Evolutionary conservation across 1,284 basidiomycete species (phyloP).

Genomic region (Coniferiporia weirii): DNA sequence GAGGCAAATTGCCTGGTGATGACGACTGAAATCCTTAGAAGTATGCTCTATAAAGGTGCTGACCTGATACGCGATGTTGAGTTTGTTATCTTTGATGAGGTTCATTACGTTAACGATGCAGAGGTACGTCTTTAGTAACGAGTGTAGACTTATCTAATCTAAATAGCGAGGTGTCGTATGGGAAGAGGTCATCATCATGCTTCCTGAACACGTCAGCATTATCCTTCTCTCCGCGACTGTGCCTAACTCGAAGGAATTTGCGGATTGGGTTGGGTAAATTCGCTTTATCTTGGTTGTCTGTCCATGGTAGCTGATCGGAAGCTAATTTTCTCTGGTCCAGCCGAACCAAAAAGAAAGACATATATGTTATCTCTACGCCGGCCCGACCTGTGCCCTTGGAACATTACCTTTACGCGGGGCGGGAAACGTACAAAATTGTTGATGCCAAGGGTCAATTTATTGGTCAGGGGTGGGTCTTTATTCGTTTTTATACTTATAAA

Average conservation of each 20-base stretch:
- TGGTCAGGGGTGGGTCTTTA: conserved; percentile 53
- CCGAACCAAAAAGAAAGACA: conserved; percentile 98
- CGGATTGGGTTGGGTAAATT: conserved; percentile 95
- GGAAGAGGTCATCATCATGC: conserved; percentile 99
- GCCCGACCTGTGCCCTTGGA: conserved; percentile 97
- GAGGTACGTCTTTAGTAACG: conserved; percentile 55
- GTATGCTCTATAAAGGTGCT: conserved; percentile 98
- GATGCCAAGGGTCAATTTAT: conserved; percentile 81
- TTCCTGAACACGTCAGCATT: conserved; percentile 95
- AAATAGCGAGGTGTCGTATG: conserved; percentile 95
- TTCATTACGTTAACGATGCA: conserved; percentile 99
- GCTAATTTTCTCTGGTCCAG: conserved; percentile 37
- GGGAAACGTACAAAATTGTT: conserved; percentile 91
- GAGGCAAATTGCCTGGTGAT: conserved; percentile 97
- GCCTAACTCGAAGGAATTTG: conserved; percentile 97
- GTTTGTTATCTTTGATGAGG: conserved; percentile 99
- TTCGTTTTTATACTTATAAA: conserved; percentile 11
- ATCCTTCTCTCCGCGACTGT: conserved; percentile 97
- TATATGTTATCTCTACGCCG: conserved; percentile 97
- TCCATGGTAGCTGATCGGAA: neutral
- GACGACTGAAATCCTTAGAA: conserved; percentile 98
- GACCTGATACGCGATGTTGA: conserved; percentile 98
- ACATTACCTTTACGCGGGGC: conserved; percentile 93
- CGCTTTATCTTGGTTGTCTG: conserved; percentile 10
- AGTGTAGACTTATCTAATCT: conserved; percentile 6